Conservation (phyloP, 208 protist species). For the Entamoeba histolytica region DNA sequence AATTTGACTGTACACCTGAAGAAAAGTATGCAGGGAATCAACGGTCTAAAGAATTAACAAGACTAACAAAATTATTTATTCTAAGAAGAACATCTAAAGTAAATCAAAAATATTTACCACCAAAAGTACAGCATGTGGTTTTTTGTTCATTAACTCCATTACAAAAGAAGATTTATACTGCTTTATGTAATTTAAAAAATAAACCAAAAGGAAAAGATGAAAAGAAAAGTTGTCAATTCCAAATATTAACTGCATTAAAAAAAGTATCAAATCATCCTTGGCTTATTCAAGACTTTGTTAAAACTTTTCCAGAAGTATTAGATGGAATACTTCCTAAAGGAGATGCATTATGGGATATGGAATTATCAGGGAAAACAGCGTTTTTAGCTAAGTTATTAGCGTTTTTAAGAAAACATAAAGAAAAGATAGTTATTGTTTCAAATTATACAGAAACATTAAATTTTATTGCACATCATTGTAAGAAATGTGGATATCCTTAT, state of each 20-base stretch:
- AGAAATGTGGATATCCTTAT: not conserved
- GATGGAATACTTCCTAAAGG: not conserved
- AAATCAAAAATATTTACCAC: slow-evolving; percentile 57
- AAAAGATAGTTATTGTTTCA: not conserved
- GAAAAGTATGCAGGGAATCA: slow-evolving; percentile 32
- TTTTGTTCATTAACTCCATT: slow-evolving; percentile 47
- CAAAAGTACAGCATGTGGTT: slow-evolving; percentile 63
- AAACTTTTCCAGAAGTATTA: not conserved
- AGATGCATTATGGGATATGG: not conserved
- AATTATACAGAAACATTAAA: not conserved
- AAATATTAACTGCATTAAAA: not conserved
- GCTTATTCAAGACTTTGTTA: not conserved
- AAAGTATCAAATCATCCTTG: not conserved
- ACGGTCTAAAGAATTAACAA: slow-evolving; percentile 48
- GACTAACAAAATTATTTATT: slow-evolving; percentile 61
- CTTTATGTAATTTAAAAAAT: not conserved
- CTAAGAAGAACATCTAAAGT: slow-evolving; percentile 57
- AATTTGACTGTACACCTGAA: slow-evolving; percentile 23
- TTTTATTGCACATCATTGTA: not conserved
- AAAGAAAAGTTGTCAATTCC: not conserved
- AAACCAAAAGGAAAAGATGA: not conserved
- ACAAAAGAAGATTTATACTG: slow-evolving; percentile 30
- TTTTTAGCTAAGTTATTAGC: not conserved
- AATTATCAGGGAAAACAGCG: not conserved
- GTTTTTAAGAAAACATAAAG: not conserved